phyloP scores from a whole-genome alignment of 179 eudicot genomes.

The Carnegiea gigantea region DNA sequence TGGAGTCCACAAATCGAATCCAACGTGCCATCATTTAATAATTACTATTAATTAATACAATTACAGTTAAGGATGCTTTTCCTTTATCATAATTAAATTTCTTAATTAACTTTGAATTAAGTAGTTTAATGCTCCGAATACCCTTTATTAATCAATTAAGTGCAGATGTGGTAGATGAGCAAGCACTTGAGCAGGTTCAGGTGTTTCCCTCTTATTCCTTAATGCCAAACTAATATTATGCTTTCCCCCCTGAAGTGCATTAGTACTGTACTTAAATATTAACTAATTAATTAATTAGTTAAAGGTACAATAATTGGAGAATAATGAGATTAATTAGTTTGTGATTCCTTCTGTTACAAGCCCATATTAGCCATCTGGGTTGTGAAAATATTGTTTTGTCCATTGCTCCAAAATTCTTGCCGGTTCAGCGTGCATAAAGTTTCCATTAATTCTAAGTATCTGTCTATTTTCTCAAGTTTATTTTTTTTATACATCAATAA shows the following conservation, averaged over 20 bases:
- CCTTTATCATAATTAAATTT: neutral
- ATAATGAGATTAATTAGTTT: neutral
- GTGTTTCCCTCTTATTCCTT: slow-evolving; percentile 4
- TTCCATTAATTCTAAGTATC: too few relatives aligned
- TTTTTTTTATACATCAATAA: too few relatives aligned
- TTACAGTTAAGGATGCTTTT: slow-evolving; percentile 1
- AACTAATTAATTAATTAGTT: neutral
- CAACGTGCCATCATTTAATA: slow-evolving; percentile 5
- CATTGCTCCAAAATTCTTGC: too few relatives aligned
- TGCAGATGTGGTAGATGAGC: neutral
- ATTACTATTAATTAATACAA: neutral
- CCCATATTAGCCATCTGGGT: neutral
- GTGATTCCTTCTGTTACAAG: neutral
- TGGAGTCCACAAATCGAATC: neutral
- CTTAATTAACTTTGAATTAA: neutral
- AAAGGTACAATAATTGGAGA: neutral
- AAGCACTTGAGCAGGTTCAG: neutral
- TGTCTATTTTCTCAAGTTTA: too few relatives aligned
- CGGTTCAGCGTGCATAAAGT: too few relatives aligned
- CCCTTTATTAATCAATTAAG: neutral
- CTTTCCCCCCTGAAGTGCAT: neutral
- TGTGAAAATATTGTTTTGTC: too few relatives aligned
- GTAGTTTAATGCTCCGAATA: neutral
- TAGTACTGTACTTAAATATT: neutral
- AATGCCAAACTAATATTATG: neutral